phyloP scores from a whole-genome alignment of 169 alveolate species.

The Cryptosporidium tyzzeri region DNA sequence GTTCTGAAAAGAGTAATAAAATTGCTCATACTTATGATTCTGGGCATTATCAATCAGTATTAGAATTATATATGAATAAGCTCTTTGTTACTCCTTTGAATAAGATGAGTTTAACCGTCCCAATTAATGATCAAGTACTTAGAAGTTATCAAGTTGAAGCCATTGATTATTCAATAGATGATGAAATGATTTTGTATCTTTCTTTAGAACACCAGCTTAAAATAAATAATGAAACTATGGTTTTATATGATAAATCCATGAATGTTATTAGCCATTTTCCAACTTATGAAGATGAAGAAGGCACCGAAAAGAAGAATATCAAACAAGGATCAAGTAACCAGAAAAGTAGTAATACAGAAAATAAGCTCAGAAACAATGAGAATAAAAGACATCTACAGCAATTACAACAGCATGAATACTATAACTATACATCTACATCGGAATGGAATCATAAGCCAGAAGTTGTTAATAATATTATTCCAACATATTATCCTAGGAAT shows the following conservation, averaged over 20 bases:
- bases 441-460: conserved; percentile 71
- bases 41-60: conserved; percentile 36
- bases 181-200: conserved; percentile 36
- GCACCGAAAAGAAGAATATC: background rate
- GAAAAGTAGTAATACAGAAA: background rate
- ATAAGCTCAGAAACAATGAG: conserved; percentile 33
- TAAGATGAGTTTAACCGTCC: conserved; percentile 54
- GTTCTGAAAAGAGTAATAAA: background rate
- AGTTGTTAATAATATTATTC: conserved; percentile 43
- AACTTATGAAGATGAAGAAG: conserved; percentile 23
- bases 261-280: conserved; percentile 30
- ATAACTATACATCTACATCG: conserved; percentile 66
- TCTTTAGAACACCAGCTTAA: conserved; percentile 43
- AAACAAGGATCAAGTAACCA: background rate
- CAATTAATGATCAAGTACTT: conserved; percentile 24
- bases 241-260: conserved; percentile 16
- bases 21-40: background rate
- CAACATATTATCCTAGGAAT: conserved; percentile 73
- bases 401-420: conserved; percentile 44
- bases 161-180: conserved; percentile 19
- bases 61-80: conserved; percentile 32
- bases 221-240: conserved; percentile 39
- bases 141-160: conserved; percentile 71
- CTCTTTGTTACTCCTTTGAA: conserved; percentile 46
- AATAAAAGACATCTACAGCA: conserved; percentile 17